phyloP scores from a whole-genome alignment of 2,329 filamentous ascomycete species.

The Colletotrichum sp. region DNA sequence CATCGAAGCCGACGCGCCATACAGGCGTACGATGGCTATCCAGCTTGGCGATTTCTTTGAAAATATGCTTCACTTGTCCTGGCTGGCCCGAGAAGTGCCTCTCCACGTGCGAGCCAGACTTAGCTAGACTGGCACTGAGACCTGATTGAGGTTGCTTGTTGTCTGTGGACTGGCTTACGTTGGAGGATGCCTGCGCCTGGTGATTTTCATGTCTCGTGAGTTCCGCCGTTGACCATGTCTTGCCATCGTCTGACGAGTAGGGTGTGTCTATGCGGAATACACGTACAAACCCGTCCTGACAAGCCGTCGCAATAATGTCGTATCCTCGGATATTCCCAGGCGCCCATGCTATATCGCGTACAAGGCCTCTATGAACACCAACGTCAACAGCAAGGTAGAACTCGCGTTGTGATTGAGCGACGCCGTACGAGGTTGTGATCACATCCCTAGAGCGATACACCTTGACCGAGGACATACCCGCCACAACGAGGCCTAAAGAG shows the following conservation, averaged over 20 bases:
- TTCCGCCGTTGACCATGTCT: slow-evolving; percentile 54
- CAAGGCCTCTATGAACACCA: slow-evolving; percentile 73
- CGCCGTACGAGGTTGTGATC: slow-evolving; percentile 55
- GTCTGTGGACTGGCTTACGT: slow-evolving; percentile 25
- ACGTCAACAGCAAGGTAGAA: slow-evolving; percentile 88
- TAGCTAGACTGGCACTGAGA: slow-evolving; percentile 58
- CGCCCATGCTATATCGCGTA: slow-evolving; percentile 91
- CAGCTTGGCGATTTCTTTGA: slow-evolving; percentile 69
- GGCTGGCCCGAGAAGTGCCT: slow-evolving; percentile 62
- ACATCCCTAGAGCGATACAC: slow-evolving; percentile 79
- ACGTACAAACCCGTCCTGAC: slow-evolving; percentile 87
- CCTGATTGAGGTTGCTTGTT: slow-evolving; percentile 45
- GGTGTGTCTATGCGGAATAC: slow-evolving; percentile 83
- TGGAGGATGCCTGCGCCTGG: slow-evolving; percentile 9
- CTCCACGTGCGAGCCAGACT: slow-evolving; percentile 51
- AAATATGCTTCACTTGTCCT: slow-evolving; percentile 69
- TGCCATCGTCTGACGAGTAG: slow-evolving; percentile 49
- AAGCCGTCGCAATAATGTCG: slow-evolving; percentile 89
- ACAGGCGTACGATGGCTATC: slow-evolving; percentile 73
- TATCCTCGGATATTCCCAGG: slow-evolving; percentile 89
- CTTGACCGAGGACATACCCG: slow-evolving; percentile 82
- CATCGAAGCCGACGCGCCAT: slow-evolving; percentile 77
- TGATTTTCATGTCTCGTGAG: slow-evolving; percentile 40
- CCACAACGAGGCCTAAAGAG: slow-evolving; percentile 81
- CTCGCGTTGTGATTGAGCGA: slow-evolving; percentile 66